A percentile compares a stretch with the other conserved stretches of the same genome.
Conservation (phyloP, 331 rosid species). For the Acacia pycnantha region DNA sequence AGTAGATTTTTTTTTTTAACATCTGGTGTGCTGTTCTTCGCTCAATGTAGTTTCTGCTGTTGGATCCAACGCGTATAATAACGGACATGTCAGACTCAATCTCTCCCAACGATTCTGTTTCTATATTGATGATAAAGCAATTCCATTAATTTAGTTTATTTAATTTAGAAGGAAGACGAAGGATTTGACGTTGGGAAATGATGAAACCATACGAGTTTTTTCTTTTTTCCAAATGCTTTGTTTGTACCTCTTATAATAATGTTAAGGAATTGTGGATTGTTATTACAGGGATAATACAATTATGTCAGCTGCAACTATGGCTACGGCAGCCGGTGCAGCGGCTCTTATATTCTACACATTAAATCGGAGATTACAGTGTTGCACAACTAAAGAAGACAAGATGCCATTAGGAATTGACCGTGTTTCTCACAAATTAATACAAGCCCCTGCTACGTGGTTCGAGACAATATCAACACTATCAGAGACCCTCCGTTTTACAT, state of each 20-base stretch:
- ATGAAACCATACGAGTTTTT: background rate
- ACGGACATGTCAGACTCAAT: conserved; percentile 2
- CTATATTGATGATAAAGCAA: background rate
- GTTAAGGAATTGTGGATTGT: background rate
- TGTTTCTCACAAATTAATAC: conserved; percentile 72
- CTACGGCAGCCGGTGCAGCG: conserved; percentile 97
- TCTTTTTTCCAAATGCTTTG: background rate
- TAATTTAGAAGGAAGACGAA: conserved; percentile 15
- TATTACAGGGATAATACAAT: conserved; percentile 46
- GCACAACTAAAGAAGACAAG: conserved; percentile 28
- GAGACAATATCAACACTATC: conserved; percentile 89
- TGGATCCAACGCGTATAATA: background rate
- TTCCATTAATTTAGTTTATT: background rate
- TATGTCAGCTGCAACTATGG: conserved; percentile 99
- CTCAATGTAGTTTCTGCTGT: background rate
- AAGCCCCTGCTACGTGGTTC: conserved; percentile 95
- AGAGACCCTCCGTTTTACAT: conserved; percentile 88
- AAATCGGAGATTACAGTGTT: conserved; percentile 63
- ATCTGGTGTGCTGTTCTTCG: background rate
- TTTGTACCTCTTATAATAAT: too few relatives aligned
- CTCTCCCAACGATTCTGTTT: background rate
- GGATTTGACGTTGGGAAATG: conserved; percentile 17
- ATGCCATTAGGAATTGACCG: conserved; percentile 53
- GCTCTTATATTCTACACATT: conserved; percentile 83
- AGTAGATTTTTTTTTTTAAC: background rate